Conservation (phyloP, 2,329 filamentous ascomycete species). For the Amauroascus verrucosus region DNA sequence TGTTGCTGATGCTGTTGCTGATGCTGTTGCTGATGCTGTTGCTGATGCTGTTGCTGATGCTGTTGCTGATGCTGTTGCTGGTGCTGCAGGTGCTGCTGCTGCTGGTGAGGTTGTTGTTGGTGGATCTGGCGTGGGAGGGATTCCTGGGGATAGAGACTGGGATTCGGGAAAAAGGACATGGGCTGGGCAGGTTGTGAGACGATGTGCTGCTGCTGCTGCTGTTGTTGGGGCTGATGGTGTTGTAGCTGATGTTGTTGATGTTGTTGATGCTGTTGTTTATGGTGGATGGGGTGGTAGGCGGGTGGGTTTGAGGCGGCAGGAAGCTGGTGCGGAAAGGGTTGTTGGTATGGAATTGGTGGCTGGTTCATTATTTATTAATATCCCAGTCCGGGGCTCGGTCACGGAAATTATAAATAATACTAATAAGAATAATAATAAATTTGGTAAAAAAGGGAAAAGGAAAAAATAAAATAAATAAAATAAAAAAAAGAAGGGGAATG, state of each 20-base stretch:
- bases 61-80: conserved; percentile 8
- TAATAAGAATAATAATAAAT: too few species aligned
- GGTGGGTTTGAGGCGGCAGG: conserved; percentile 11
- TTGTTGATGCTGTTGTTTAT: conserved; percentile 17
- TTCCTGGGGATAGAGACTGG: conserved; percentile 11
- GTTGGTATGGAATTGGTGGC: conserved; percentile 18
- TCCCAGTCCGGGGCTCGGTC: too few species aligned
- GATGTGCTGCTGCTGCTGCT: conserved; percentile 10
- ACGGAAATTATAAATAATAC: too few species aligned
- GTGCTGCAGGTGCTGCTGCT: conserved; percentile 14
- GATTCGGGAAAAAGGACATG: conserved; percentile 13
- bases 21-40: conserved; percentile 13
- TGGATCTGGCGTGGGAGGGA: conserved; percentile 12
- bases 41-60: conserved; percentile 9
- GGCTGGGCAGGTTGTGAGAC: conserved; percentile 10
- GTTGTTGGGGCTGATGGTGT: conserved; percentile 7
- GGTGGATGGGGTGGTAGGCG: conserved; percentile 16
- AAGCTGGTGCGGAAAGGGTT: conserved; percentile 16
- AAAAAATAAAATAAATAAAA: too few species aligned
- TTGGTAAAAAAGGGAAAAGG: too few species aligned
- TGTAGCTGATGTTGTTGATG: conserved; percentile 16
- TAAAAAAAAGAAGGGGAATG: too few species aligned
- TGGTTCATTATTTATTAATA: conserved; percentile 15
- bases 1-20: conserved; percentile 10
- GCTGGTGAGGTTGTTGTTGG: too few species aligned